Conservation (phyloP, 1,139 yeast species). For the Eremothecium sinecaudum region DNA sequence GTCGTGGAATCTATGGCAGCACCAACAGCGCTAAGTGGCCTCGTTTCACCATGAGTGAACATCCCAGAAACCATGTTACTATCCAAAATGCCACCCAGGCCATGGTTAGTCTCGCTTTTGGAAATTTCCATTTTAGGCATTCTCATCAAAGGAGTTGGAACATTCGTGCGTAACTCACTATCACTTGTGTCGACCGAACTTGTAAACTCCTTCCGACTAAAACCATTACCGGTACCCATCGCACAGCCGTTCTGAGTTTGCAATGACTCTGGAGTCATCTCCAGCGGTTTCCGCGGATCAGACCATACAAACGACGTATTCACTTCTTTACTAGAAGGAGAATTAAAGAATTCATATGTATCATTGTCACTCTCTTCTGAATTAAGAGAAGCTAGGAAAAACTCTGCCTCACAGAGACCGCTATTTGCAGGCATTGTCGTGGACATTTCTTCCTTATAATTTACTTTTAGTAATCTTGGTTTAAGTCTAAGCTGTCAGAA, state of each 20-base stretch:
- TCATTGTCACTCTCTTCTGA: slow-evolving; percentile 9
- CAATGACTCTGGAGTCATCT: slow-evolving; percentile 17
- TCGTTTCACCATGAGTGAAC: not conserved
- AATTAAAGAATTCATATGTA: slow-evolving; percentile 2
- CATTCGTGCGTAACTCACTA: not conserved
- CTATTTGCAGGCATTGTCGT: slow-evolving; percentile 3
- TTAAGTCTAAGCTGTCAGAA: too few species aligned
- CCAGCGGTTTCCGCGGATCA: slow-evolving; percentile 6
- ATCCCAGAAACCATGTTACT: not conserved
- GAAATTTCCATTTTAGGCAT: not conserved
- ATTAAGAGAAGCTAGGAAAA: slow-evolving; percentile 10
- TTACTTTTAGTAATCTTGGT: too few species aligned
- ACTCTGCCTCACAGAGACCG: slow-evolving; percentile 9
- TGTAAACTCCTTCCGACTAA: not conserved
- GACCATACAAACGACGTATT: not conserved
- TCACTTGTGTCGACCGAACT: not conserved
- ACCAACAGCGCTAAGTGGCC: too few species aligned
- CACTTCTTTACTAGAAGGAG: not conserved
- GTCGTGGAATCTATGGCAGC: slow-evolving; percentile 7
- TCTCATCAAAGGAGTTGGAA: not conserved
- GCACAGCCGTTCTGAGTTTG: slow-evolving; percentile 8
- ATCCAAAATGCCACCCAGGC: not conserved
- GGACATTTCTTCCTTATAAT: too few species aligned
- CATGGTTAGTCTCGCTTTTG: slow-evolving; percentile 5
- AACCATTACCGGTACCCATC: not conserved